Percentiles rank a stretch among this genome's conserved stretches.
Conservation (phyloP, 495 filamentous ascomycete genomes). For the Tuber microsphaerosporum region DNA sequence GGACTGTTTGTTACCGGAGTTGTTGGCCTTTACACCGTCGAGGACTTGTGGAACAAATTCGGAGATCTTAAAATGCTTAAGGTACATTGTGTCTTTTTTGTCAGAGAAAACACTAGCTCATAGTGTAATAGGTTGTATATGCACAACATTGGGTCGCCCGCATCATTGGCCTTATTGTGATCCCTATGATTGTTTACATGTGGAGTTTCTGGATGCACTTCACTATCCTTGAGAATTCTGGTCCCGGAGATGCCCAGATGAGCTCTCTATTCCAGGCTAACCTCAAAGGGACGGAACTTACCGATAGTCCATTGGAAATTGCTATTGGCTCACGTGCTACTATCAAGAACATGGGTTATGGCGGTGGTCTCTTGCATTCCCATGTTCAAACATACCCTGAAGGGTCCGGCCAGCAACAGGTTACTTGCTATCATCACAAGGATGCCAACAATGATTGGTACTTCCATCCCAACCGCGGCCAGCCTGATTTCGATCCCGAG, state of each 20-base stretch:
- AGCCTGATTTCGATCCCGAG: slow-evolving; percentile 64
- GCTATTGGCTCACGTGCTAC: slow-evolving; percentile 83
- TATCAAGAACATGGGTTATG: slow-evolving; percentile 98
- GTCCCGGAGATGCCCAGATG: slow-evolving; percentile 97
- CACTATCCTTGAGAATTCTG: slow-evolving; percentile 82
- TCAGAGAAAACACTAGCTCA: slow-evolving; percentile 6
- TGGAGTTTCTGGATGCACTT: slow-evolving; percentile 94
- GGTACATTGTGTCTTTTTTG: slow-evolving; percentile 45
- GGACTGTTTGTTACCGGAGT: slow-evolving; percentile 90
- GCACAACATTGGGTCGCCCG: slow-evolving; percentile 72
- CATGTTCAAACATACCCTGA: slow-evolving; percentile 96
- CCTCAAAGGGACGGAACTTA: slow-evolving; percentile 82
- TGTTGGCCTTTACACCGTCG: slow-evolving; percentile 89
- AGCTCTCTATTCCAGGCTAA: slow-evolving; percentile 98
- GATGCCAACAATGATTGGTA: slow-evolving; percentile 99
- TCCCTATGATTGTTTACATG: slow-evolving; percentile 83
- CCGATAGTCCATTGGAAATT: slow-evolving; percentile 86
- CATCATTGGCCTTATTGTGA: slow-evolving; percentile 75
- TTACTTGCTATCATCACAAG: slow-evolving; percentile 99
- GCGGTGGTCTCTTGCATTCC: slow-evolving; percentile 92
- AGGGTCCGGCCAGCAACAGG: slow-evolving; percentile 87
- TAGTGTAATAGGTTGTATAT: slow-evolving; percentile 49
- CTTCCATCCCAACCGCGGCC: slow-evolving; percentile 81
- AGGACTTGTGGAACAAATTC: slow-evolving; percentile 98
- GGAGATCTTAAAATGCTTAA: slow-evolving; percentile 86